Evolutionary conservation across 2,329 filamentous ascomycete genomes (phyloP).

Genomic region (Exutisphaerella laricina): DNA sequence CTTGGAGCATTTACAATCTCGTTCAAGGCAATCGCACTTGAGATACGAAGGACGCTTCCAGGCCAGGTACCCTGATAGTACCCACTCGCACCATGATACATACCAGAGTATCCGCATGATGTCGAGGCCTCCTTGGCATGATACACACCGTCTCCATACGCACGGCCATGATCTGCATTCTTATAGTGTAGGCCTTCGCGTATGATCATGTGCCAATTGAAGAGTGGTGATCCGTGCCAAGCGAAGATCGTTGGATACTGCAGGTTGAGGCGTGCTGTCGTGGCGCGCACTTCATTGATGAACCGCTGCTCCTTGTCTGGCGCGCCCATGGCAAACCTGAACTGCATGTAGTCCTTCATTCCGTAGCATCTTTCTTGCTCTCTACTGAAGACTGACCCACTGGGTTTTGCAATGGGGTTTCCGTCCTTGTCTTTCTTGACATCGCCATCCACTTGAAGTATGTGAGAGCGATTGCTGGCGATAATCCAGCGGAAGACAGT

Average conservation of each 20-base stretch:
- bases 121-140: conserved; percentile 57
- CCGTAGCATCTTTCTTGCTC: conserved; percentile 50
- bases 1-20: conserved; percentile 73
- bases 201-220: conserved; percentile 88
- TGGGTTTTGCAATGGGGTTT: conserved; percentile 9
- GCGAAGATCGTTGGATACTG: conserved; percentile 69
- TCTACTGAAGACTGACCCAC: conserved; percentile 10
- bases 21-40: conserved; percentile 62
- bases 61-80: conserved; percentile 49
- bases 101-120: conserved; percentile 50
- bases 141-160: conserved; percentile 76
- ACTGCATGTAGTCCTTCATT: conserved; percentile 67
- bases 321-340: conserved; percentile 80
- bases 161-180: conserved; percentile 57
- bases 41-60: conserved; percentile 58
- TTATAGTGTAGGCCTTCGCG: conserved; percentile 74
- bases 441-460: conserved; percentile 62
- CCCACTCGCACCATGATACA: neutral
- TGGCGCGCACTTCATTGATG: conserved; percentile 53
- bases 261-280: conserved; percentile 37
- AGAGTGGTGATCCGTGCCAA: conserved; percentile 73
- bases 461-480: conserved; percentile 81
- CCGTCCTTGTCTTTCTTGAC: conserved; percentile 1
- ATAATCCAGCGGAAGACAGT: conserved; percentile 79
- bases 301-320: conserved; percentile 82